Conservation (phyloP, 805 yeast species). For the Candida endomychidarum region DNA sequence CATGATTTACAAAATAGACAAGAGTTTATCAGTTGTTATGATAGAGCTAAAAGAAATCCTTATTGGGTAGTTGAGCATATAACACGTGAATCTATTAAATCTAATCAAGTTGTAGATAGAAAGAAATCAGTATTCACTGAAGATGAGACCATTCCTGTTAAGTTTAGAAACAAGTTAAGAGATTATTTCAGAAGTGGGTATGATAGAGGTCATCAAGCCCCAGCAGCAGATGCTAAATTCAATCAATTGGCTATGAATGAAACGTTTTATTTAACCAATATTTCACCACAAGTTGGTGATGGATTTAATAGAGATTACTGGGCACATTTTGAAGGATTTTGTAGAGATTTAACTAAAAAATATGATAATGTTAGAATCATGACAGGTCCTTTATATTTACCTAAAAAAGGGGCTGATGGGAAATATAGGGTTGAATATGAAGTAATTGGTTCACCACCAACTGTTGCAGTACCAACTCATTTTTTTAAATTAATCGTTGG, state of each 20-base stretch:
- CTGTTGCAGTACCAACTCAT: slow-evolving; percentile 95
- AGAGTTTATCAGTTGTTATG: slow-evolving; percentile 85
- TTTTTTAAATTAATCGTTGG: slow-evolving; percentile 90
- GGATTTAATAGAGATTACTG: slow-evolving; percentile 97
- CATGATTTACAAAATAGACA: slow-evolving; percentile 74
- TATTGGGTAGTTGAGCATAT: slow-evolving; percentile 89
- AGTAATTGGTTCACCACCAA: slow-evolving; percentile 95
- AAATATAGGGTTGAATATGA: slow-evolving; percentile 85
- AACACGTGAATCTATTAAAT: slow-evolving; percentile 65
- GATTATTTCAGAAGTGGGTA: slow-evolving; percentile 95
- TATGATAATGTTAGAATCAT: slow-evolving; percentile 80
- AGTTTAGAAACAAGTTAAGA: slow-evolving; percentile 70
- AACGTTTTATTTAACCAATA: slow-evolving; percentile 85
- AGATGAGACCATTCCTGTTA: slow-evolving; percentile 76
- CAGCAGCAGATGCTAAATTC: slow-evolving; percentile 96
- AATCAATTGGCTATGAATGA: slow-evolving; percentile 92
- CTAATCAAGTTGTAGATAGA: slow-evolving; percentile 62
- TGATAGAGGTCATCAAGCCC: slow-evolving; percentile 96
- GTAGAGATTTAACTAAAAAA: slow-evolving; percentile 68
- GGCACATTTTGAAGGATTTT: slow-evolving; percentile 94
- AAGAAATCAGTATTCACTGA: slow-evolving; percentile 81
- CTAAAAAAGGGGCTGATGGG: slow-evolving; percentile 77
- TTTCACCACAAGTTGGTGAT: slow-evolving; percentile 96
- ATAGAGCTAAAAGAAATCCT: slow-evolving; percentile 83
- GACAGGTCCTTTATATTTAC: slow-evolving; percentile 92